phyloP scores from a whole-genome alignment of 305 asterid species.

The Plantago lanceolata region DNA sequence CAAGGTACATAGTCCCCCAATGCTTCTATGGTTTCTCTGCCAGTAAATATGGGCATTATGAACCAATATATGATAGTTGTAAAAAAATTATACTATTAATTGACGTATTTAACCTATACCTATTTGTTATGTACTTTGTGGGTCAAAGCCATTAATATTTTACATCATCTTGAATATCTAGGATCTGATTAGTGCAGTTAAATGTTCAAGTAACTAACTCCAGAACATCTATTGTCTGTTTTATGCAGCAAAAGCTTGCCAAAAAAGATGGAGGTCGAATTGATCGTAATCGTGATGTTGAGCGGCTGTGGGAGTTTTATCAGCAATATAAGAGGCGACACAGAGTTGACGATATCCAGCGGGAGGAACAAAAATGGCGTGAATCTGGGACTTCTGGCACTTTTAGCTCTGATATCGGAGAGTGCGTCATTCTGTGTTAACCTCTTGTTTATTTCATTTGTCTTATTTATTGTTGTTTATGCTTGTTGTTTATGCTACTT shows the following conservation, averaged over 20 bases:
- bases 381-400: conserved; percentile 83
- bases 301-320: conserved; percentile 85
- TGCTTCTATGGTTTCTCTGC: conserved; percentile 8
- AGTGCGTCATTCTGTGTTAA: conserved; percentile 42
- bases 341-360: conserved; percentile 81
- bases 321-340: conserved; percentile 77
- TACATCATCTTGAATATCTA: conserved; percentile 3
- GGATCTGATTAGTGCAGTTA: background rate
- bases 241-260: conserved; percentile 88
- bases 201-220: conserved; percentile 1
- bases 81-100: background rate
- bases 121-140: conserved; percentile 18
- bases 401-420: conserved; percentile 64
- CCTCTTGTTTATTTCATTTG: conserved; percentile 17
- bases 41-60: conserved; percentile 11
- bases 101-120: too few species aligned
- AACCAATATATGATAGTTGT: conserved; percentile 10
- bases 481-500: conserved; percentile 22
- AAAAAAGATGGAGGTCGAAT: conserved; percentile 70
- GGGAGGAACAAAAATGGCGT: conserved; percentile 85
- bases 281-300: conserved; percentile 82
- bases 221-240: background rate
- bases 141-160: background rate
- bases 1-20: conserved; percentile 51
- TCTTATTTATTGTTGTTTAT: conserved; percentile 20